Percentiles rank a stretch among this genome's conserved stretches.
Conservation (phyloP, 768 basidiomycete genomes). For the Termitomyces sp. region DNA sequence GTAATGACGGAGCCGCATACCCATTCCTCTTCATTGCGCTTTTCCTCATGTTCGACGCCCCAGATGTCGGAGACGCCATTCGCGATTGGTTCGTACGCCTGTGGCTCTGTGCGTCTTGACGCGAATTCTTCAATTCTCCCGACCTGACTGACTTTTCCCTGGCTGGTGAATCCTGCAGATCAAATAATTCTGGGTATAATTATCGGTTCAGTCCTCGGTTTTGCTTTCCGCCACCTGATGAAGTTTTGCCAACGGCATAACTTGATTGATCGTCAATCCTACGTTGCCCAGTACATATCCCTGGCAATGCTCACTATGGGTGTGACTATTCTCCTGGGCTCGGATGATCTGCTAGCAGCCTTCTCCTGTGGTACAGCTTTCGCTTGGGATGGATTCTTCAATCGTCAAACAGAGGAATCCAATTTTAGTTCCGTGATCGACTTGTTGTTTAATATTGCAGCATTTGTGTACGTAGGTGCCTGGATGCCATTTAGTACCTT, state of each 20-base stretch:
- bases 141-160: conserved; percentile 1
- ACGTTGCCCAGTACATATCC: conserved; percentile 86
- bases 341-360: conserved; percentile 91
- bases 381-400: conserved; percentile 95
- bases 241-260: conserved; percentile 84
- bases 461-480: conserved; percentile 94
- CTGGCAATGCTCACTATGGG: conserved; percentile 84
- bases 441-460: conserved; percentile 90
- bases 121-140: conserved; percentile 9
- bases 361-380: conserved; percentile 95
- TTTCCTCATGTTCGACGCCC: conserved; percentile 71
- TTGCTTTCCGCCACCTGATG: conserved; percentile 83
- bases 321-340: conserved; percentile 76
- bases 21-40: conserved; percentile 90
- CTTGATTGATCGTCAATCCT: conserved; percentile 91
- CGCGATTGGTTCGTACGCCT: conserved; percentile 84
- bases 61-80: conserved; percentile 56
- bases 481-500: conserved; percentile 94
- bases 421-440: conserved; percentile 97
- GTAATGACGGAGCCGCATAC: conserved; percentile 96
- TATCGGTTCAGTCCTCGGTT: conserved; percentile 73
- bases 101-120: conserved; percentile 67
- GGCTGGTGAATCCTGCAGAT: conserved; percentile 37
- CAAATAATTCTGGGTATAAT: conserved; percentile 71
- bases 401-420: conserved; percentile 89